Percentiles rank a stretch among this genome's conserved stretches.
These are phyloP conservation scores for Fusarium fujikuroi DNA, from an alignment of 2,329 filamentous ascomycete species.

Conservation along the genomic window DNA sequence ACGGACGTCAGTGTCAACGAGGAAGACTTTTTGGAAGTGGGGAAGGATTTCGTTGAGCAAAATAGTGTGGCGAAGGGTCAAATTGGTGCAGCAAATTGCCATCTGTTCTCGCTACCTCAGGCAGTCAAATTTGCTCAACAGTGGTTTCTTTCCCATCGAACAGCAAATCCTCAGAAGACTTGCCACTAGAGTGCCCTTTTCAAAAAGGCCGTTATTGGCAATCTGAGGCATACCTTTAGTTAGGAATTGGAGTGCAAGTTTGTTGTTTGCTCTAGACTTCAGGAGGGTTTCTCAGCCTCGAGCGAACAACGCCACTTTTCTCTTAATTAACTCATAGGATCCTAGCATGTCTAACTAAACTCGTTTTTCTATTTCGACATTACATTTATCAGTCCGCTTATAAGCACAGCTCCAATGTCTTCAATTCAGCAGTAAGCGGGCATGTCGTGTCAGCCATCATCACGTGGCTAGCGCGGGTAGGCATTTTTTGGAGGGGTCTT, in stretches of 20 bases:
- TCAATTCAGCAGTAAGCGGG: background rate
- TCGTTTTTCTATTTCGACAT: too few species aligned
- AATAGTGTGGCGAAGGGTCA: background rate
- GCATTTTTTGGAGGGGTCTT: background rate
- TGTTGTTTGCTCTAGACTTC: background rate
- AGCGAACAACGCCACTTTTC: background rate
- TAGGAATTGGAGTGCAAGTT: background rate
- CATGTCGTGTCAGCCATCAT: background rate
- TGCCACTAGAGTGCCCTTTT: rapidly evolving
- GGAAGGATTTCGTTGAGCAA: background rate
- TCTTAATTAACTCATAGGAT: rapidly evolving
- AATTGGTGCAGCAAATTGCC: background rate
- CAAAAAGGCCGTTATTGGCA: background rate
- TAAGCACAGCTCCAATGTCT: too few species aligned
- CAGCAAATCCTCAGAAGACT: rapidly evolving
- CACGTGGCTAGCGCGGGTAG: background rate
- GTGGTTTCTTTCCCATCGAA: background rate
- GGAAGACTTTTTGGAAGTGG: background rate
- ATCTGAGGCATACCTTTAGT: background rate
- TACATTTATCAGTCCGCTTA: background rate
- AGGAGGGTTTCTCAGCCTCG: background rate
- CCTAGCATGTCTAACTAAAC: rapidly evolving
- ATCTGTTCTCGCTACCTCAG: background rate
- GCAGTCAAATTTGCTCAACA: background rate
- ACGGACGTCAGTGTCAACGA: background rate